Conservation (phyloP, 768 basidiomycete species). For the Kwoniella dendrophila region DNA sequence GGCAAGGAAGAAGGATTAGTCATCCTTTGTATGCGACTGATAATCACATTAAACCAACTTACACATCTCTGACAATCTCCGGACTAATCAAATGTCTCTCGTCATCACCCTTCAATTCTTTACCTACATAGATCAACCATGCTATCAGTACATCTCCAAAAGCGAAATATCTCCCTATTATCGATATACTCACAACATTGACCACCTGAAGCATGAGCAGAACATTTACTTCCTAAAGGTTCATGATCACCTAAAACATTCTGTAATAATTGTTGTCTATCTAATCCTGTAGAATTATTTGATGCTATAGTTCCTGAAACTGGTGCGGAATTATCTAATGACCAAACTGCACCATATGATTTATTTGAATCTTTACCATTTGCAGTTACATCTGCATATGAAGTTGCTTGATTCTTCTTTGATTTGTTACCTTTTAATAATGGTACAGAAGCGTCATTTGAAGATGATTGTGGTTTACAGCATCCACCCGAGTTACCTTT, state of each 20-base stretch:
- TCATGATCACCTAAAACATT: constrained; percentile 21
- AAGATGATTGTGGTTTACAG: neutral
- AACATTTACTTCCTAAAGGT: constrained; percentile 25
- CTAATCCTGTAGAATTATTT: neutral
- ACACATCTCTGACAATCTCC: constrained; percentile 51
- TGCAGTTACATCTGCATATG: constrained; percentile 10
- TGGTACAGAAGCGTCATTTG: constrained; percentile 18
- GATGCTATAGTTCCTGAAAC: no score
- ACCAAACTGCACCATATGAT: constrained; percentile 19
- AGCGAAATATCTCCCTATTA: neutral
- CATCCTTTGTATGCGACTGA: constrained; percentile 7
- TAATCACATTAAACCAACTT: constrained; percentile 18
- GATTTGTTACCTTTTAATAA: constrained; percentile 14
- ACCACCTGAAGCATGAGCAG: constrained; percentile 22
- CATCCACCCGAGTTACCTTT: constrained; percentile 9
- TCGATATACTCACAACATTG: constrained; percentile 29
- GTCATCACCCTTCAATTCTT: constrained; percentile 50
- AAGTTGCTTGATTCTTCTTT: neutral
- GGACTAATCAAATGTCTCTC: constrained; percentile 47
- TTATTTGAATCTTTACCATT: neutral
- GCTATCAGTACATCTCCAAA: neutral
- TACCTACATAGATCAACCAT: constrained; percentile 6
- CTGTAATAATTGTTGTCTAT: constrained; percentile 13
- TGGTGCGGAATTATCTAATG: constrained; percentile 14
- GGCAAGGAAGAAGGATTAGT: neutral